Conservation (phyloP, 2,329 filamentous ascomycete species). For the Pseudocercospora musae region DNA sequence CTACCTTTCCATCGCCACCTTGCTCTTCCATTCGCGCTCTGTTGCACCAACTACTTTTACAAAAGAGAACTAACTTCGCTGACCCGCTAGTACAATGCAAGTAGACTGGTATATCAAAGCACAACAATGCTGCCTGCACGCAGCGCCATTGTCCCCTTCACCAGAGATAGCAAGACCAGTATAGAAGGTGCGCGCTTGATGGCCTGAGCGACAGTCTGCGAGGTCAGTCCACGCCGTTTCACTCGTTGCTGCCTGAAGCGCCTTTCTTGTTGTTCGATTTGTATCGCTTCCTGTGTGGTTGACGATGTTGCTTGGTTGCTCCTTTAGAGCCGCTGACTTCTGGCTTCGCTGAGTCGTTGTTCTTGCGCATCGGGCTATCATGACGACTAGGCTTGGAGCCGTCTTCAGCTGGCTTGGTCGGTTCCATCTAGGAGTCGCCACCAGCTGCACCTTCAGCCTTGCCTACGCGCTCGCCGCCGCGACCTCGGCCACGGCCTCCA, state of each 20-base stretch:
- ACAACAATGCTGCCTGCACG: conserved; percentile 8
- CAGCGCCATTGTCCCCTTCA: conserved; percentile 6
- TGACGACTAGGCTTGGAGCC: not conserved
- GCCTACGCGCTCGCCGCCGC: conserved; percentile 34
- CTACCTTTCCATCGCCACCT: conserved; percentile 2
- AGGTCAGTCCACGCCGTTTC: not conserved
- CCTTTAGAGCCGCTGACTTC: not conserved
- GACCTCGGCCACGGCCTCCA: conserved; percentile 38
- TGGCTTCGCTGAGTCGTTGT: not conserved
- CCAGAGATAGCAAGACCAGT: not conserved
- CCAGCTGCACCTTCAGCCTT: conserved; percentile 28
- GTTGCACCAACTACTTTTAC: conserved; percentile 15
- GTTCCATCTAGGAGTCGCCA: conserved; percentile 29
- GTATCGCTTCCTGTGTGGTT: not conserved
- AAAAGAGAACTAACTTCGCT: conserved; percentile 15
- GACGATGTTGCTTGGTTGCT: not conserved
- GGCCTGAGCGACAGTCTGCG: not conserved
- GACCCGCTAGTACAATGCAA: conserved; percentile 15
- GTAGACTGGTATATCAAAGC: conserved; percentile 22
- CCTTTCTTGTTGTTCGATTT: not conserved
- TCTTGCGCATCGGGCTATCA: not conserved
- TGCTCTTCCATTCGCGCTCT: conserved; percentile 1
- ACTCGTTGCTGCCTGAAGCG: not conserved
- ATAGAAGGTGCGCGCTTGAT: not conserved
- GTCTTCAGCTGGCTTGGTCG: not conserved